Percentiles rank a stretch among this genome's conserved stretches.
Conservation (phyloP, 2,329 filamentous ascomycete genomes). For the Penicillium sp. region DNA sequence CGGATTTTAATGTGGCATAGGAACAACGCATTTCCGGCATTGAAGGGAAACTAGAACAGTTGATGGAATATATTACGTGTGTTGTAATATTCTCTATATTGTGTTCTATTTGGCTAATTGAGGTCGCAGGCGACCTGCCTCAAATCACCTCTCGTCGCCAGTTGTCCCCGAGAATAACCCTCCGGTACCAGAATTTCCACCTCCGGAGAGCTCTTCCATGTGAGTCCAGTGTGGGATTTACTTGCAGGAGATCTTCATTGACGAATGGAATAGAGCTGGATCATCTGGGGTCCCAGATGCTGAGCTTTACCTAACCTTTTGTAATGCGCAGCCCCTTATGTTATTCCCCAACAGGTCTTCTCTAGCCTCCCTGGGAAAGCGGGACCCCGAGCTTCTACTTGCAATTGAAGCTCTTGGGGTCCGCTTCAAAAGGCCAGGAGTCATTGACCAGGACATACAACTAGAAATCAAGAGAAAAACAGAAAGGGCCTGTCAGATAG, state of each 20-base stretch:
- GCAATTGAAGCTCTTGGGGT: slow-evolving; percentile 31
- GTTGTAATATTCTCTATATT: not conserved
- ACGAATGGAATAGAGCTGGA: not conserved
- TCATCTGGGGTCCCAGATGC: slow-evolving; percentile 8
- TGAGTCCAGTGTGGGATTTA: not conserved
- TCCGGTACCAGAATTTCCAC: not conserved
- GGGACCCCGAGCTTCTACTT: slow-evolving; percentile 31
- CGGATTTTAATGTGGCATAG: slow-evolving; percentile 4
- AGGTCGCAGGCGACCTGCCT: not conserved
- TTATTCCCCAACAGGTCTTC: slow-evolving; percentile 28
- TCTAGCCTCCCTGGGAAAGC: slow-evolving; percentile 13
- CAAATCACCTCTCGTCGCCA: not conserved
- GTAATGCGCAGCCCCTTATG: slow-evolving; percentile 36
- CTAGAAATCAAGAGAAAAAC: slow-evolving; percentile 19
- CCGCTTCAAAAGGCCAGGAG: slow-evolving; percentile 25
- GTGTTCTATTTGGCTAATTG: not conserved
- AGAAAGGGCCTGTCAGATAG: slow-evolving; percentile 21
- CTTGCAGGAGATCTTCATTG: not conserved
- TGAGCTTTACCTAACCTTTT: slow-evolving; percentile 32
- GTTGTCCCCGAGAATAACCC: not conserved
- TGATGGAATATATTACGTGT: slow-evolving; percentile 19
- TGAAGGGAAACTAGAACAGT: slow-evolving; percentile 23
- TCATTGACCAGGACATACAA: slow-evolving; percentile 10
- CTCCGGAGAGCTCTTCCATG: not conserved
- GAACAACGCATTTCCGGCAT: slow-evolving; percentile 22